Evolutionary conservation across 2,329 filamentous ascomycete genomes (phyloP).

Genomic region (Ceratocystiopsis sp.): DNA sequence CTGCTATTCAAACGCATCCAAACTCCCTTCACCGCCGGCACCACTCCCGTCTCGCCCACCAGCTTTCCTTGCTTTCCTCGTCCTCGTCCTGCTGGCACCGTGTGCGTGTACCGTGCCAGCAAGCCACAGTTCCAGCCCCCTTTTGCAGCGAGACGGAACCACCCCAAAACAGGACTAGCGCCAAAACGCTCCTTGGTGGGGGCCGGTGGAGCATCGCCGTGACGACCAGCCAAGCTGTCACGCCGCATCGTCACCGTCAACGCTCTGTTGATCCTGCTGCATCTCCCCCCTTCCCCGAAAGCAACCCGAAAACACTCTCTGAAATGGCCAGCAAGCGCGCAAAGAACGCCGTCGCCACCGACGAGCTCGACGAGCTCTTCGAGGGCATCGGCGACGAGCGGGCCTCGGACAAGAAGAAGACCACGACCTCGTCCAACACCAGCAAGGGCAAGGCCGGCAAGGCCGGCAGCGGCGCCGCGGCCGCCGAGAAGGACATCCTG

Average conservation of each 20-base stretch:
- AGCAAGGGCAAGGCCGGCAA: conserved; percentile 4
- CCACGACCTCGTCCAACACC: conserved; percentile 12
- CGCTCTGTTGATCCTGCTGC: neutral
- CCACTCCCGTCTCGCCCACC: too few relatives aligned
- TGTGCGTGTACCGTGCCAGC: too few relatives aligned
- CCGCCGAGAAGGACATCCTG: conserved; percentile 53
- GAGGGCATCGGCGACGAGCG: conserved; percentile 40
- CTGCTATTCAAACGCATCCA: too few relatives aligned
- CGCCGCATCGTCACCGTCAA: neutral
- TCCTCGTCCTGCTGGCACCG: too few relatives aligned
- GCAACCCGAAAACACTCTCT: neutral
- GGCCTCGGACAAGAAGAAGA: conserved; percentile 17
- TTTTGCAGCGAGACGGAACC: neutral
- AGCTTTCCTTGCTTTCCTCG: too few relatives aligned
- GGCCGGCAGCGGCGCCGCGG: conserved; percentile 27
- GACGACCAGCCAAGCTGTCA: conserved; percentile 1
- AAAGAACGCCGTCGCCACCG: conserved; percentile 36
- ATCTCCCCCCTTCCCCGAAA: too few relatives aligned
- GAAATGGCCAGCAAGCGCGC: conserved; percentile 40
- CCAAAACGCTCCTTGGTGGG: too few relatives aligned
- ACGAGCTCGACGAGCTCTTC: conserved; percentile 50
- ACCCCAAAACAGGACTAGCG: neutral
- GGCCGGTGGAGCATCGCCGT: conserved; percentile 3
- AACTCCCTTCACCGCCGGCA: too few relatives aligned
- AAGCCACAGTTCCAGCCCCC: neutral